Conservation (phyloP, 371 early-diverging fungal species). For the Fennellomyces sp. region DNA sequence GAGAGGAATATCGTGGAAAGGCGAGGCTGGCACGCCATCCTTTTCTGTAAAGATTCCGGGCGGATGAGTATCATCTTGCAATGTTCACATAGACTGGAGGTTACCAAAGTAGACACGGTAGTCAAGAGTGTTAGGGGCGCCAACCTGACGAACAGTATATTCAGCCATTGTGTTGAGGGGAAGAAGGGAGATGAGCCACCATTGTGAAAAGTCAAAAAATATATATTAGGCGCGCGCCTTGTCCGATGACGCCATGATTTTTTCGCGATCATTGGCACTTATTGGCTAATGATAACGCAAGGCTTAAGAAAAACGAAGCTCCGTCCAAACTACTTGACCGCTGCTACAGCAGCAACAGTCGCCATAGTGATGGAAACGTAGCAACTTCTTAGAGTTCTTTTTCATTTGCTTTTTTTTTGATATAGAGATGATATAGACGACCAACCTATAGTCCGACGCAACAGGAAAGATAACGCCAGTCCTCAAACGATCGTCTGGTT, state of each 20-base stretch:
- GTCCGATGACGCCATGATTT: constrained; percentile 1
- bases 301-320: too few species aligned
- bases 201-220: background rate
- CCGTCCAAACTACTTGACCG: too few species aligned
- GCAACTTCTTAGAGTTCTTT: too few species aligned
- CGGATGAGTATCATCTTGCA: too few species aligned
- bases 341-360: too few species aligned
- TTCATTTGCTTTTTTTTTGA: background rate
- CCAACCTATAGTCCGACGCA: constrained; percentile 1
- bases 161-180: constrained; percentile 47
- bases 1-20: constrained; percentile 96
- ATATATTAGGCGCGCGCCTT: background rate
- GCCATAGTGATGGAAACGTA: too few species aligned
- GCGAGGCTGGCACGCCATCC: constrained; percentile 68
- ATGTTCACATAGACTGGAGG: background rate
- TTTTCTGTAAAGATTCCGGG: constrained; percentile 40
- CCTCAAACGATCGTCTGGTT: background rate
- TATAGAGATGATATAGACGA: background rate
- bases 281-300: constrained; percentile 2
- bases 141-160: constrained; percentile 77
- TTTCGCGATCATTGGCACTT: background rate
- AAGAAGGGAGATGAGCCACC: constrained; percentile 13
- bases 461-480: constrained; percentile 1
- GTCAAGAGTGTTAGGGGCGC: constrained; percentile 87
- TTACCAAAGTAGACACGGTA: constrained; percentile 87